phyloP scores from a whole-genome alignment of 2,329 filamentous ascomycete species.

The Botryosphaeria dothidea region DNA sequence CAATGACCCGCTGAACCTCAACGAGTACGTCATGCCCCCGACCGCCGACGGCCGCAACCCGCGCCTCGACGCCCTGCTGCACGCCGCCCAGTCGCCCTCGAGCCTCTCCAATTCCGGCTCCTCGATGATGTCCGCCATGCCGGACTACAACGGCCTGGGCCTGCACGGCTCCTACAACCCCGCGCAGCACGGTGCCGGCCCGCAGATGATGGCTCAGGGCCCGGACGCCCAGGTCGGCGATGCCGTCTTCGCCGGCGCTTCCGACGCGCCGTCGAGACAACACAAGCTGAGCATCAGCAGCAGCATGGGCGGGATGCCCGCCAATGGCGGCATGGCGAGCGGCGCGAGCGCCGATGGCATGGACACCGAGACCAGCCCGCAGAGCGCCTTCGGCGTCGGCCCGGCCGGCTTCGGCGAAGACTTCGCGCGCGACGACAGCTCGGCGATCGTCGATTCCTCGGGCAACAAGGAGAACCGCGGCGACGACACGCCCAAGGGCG shows the following conservation, averaged over 20 bases:
- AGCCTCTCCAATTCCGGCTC: slow-evolving; percentile 25
- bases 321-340: slow-evolving; percentile 24
- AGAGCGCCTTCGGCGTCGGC: slow-evolving; percentile 29
- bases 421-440: slow-evolving; percentile 27
- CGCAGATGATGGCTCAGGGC: background rate
- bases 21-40: slow-evolving; percentile 34
- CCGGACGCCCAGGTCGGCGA: background rate
- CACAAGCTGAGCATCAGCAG: slow-evolving; percentile 33
- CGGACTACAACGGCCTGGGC: background rate
- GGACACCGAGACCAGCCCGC: slow-evolving; percentile 35
- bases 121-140: slow-evolving; percentile 21
- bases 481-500: background rate
- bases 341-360: slow-evolving; percentile 29
- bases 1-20: slow-evolving; percentile 37
- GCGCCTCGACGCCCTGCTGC: slow-evolving; percentile 23
- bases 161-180: background rate
- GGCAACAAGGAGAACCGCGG: background rate
- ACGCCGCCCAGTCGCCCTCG: slow-evolving; percentile 23
- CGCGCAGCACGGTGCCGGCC: background rate
- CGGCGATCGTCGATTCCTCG: slow-evolving; percentile 14
- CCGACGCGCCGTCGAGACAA: slow-evolving; percentile 27
- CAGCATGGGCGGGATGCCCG: background rate
- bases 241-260: background rate
- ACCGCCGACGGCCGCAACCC: slow-evolving; percentile 27
- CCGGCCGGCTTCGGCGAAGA: slow-evolving; percentile 33